Evolutionary conservation across 768 basidiomycete genomes (phyloP).

Genomic region (Hysterangium stoloniferum): DNA sequence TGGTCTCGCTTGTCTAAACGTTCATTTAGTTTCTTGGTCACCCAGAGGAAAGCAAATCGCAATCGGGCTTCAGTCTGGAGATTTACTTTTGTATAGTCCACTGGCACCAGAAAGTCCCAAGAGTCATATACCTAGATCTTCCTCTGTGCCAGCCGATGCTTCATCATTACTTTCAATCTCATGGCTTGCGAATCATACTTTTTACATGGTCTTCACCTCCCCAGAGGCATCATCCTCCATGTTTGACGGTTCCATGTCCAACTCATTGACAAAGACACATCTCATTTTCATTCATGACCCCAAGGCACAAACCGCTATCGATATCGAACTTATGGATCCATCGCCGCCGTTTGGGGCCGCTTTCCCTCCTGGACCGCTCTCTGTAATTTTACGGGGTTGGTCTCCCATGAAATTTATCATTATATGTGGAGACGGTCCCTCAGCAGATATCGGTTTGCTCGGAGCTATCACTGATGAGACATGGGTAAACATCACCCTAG

Average conservation of each 20-base stretch:
- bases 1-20: slow-evolving; percentile 1
- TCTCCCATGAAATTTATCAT: slow-evolving; percentile 35
- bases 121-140: slow-evolving; percentile 49
- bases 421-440: slow-evolving; percentile 42
- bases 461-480: slow-evolving; percentile 29
- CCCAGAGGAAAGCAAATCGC: slow-evolving; percentile 82
- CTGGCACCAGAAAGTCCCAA: slow-evolving; percentile 46
- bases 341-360: slow-evolving; percentile 37
- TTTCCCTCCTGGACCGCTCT: slow-evolving; percentile 37
- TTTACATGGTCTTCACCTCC: slow-evolving; percentile 56
- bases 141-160: slow-evolving; percentile 34
- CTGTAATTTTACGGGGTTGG: slow-evolving; percentile 35
- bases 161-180: slow-evolving; percentile 43
- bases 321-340: slow-evolving; percentile 32
- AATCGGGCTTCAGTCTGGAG: slow-evolving; percentile 61
- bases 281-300: slow-evolving; percentile 34
- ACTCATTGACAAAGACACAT: slow-evolving; percentile 25
- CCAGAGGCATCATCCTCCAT: slow-evolving; percentile 20
- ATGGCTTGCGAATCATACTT: slow-evolving; percentile 67
- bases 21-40: slow-evolving; percentile 66
- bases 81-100: slow-evolving; percentile 60
- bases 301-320: slow-evolving; percentile 31
- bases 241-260: slow-evolving; percentile 1
- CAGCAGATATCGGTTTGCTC: slow-evolving; percentile 42
- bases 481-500: slow-evolving; percentile 40